Evolutionary conservation across 1,284 basidiomycete genomes (phyloP), one percentile per base, ranked within the genome.

Genomic region (Cryptococcus depauperatus): DNA sequence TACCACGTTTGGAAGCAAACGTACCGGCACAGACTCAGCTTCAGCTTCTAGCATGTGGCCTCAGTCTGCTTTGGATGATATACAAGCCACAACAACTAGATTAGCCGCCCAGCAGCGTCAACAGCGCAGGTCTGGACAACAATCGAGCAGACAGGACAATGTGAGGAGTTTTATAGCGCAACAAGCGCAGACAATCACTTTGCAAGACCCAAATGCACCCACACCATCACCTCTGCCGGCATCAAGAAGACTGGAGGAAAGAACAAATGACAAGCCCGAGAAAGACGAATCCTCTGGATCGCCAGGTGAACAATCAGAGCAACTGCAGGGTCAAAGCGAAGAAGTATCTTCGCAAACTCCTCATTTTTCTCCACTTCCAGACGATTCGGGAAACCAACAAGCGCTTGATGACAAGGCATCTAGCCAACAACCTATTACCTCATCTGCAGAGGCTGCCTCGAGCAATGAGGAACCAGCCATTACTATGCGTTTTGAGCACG

Each of bases 401-500:
- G 43, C 38, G 23, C 42, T 29, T 5, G 32, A 27, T n/a, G 44
- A 43, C 35, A 34, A 34, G 3, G 44, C 35, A 9, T 9, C 19
- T 2, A 22, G 16, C 7, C 18, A 37, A 22, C 35, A 16, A 22
- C 3, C 35, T 8, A 22, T 21, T 22, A 30, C 39, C 22, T 25
- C 37, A 14, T 19, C 29, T 23, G 22, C 23, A 5, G 25, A 37
- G 18, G 35, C 46, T 5, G 35, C 35, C 5, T 25, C 28, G 5
- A 26, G 44, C 35, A 28, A 26, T 42, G 23, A 41, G 35, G 21
- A 37, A 13, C 72, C 70, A 5, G 66, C 76, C 32, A 70, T 82
- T 41, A 82, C 81, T 1, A 71, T 80, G 46, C 73, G 82, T 16
- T 87, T 86, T 61, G 74, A 82, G 60, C 80, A 88, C 60, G 69